A percentile compares a stretch with the other conserved stretches of the same genome.
Conservation (phyloP, 2,329 filamentous ascomycete species). For the Aspergillus pseudotamarii region DNA sequence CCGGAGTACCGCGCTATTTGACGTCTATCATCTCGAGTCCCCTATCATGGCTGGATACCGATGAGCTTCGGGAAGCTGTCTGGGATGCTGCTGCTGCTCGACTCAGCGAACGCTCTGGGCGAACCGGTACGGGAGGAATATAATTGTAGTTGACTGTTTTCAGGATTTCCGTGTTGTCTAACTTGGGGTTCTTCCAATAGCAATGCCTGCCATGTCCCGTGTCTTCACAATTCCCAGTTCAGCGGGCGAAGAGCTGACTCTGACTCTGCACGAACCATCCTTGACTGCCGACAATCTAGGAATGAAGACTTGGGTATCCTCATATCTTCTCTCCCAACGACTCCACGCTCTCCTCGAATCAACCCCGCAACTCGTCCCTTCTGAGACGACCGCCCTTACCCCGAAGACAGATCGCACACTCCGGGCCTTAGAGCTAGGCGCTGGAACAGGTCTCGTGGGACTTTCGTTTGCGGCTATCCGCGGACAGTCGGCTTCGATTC, state of each 20-base stretch:
- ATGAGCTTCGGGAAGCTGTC: slow-evolving; percentile 45
- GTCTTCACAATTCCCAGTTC: slow-evolving; percentile 59
- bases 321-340: slow-evolving; percentile 78
- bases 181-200: slow-evolving; percentile 32
- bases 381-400: slow-evolving; percentile 23
- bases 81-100: slow-evolving; percentile 80
- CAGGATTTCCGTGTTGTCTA: not conserved
- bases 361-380: slow-evolving; percentile 34
- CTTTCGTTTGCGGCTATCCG: slow-evolving; percentile 78
- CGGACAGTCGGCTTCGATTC: slow-evolving; percentile 57
- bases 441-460: slow-evolving; percentile 89
- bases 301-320: slow-evolving; percentile 94
- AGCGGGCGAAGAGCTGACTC: slow-evolving; percentile 54
- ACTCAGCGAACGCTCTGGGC: slow-evolving; percentile 82
- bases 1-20: slow-evolving; percentile 49
- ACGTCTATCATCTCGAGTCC: slow-evolving; percentile 51
- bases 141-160: not conserved
- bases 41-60: slow-evolving; percentile 49
- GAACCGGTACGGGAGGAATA: slow-evolving; percentile 57
- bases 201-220: slow-evolving; percentile 65
- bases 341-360: slow-evolving; percentile 53
- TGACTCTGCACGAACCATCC: slow-evolving; percentile 82
- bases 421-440: slow-evolving; percentile 74
- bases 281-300: slow-evolving; percentile 86
- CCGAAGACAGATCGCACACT: slow-evolving; percentile 27